Percentiles rank a stretch among this genome's conserved stretches.
These are phyloP conservation scores for Phaffomyces opuntiae DNA, from an alignment of 805 yeast genomes.

Conservation along the genomic window DNA sequence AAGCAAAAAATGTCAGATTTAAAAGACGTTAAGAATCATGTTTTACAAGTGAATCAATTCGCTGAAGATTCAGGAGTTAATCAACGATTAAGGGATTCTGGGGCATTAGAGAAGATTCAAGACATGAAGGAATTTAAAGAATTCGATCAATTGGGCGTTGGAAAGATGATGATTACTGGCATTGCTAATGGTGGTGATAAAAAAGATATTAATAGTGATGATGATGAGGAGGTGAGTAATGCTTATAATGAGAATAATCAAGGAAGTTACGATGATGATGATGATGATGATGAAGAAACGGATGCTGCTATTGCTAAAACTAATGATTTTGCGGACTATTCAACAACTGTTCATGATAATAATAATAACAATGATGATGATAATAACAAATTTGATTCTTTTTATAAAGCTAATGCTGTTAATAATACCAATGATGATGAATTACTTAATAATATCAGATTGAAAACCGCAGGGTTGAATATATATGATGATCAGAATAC, in stretches of 20 bases:
- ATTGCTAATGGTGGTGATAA: too few species aligned
- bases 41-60: background rate
- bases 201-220: background rate
- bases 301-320: too few species aligned
- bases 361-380: background rate
- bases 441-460: constrained; percentile 25
- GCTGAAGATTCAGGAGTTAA: background rate
- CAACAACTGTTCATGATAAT: too few species aligned
- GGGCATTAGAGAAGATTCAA: background rate
- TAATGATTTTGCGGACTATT: too few species aligned
- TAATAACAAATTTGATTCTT: constrained; percentile 4
- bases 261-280: too few species aligned
- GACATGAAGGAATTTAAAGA: background rate
- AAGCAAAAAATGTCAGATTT: background rate
- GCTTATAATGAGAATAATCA: background rate
- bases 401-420: constrained; percentile 11
- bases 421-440: constrained; percentile 26
- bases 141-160: background rate
- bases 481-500: constrained; percentile 12
- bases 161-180: too few species aligned
- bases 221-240: background rate
- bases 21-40: background rate
- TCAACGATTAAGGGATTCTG: background rate
- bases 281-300: too few species aligned
- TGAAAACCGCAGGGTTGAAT: constrained; percentile 35